Evolutionary conservation across 73 alveolate genomes (phyloP), one percentile per base, ranked within the genome.

Genomic region (Effrenium voratum): DNA sequence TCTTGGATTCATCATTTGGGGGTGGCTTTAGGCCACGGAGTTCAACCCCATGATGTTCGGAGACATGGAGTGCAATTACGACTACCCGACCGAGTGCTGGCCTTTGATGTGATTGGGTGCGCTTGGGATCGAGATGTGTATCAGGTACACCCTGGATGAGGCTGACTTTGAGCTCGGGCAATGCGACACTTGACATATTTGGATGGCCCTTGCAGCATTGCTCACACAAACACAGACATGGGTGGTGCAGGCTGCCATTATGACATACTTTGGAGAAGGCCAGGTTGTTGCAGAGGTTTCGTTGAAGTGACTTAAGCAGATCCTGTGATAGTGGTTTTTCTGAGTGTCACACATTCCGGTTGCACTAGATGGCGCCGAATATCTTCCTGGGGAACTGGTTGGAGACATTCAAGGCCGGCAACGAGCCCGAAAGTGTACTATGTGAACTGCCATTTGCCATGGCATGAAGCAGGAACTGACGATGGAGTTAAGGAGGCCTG

Each of bases 181-280:
- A 28, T 59, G 34, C 15, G 0, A 26, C 30, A n/a, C 5, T n/a
- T 59, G 34, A 28, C 22, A 28, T 13, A 19, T 19, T 19, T 52
- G 26, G 8, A 52, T 52, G 63, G 8, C 63, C 8, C 63, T 8
- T 52, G 26, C 26, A 8, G 63, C 26, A 8, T 52, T 52, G 26
- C 8, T 52, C 63, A 12, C 63, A 22, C 77, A 66, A 16, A 36
- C 40, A 30, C 4, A 72, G 82, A 47, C 82, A 36, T 72, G 82
- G 49, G 38, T 36, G n/a, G 82, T 32, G 47, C 44, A 60, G 95
- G 97, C 97, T 44, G 97, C 97, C 41, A 66, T 59, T 43, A 90
- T 90, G 88, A 8, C 82, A 32, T 90, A 90, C 73, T 90, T 63
- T 46, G 97, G 68, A 66, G 97, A 88, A 88, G 95, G 95, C 76